Conservation (phyloP, 2,329 filamentous ascomycete species). For the Exophiala dermatitidis region DNA sequence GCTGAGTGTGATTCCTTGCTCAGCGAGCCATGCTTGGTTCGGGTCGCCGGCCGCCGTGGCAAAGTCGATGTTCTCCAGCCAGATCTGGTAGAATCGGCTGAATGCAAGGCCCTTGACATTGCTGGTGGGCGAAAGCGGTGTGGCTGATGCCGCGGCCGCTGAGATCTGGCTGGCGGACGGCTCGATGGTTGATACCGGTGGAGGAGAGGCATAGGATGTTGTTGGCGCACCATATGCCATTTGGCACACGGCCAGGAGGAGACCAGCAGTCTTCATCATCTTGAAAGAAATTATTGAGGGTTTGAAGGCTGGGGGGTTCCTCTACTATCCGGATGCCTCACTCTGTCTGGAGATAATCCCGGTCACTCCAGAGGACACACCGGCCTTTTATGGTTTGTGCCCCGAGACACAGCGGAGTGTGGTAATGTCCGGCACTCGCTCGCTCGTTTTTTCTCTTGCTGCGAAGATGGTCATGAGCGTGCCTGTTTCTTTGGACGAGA, state of each 20-base stretch:
- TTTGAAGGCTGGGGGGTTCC: neutral
- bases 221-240: slow-evolving; percentile 4
- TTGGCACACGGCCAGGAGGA: slow-evolving; percentile 11
- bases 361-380: neutral
- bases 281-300: neutral
- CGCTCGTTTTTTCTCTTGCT: neutral
- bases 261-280: slow-evolving; percentile 8
- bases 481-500: neutral
- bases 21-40: slow-evolving; percentile 45
- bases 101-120: slow-evolving; percentile 64
- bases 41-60: slow-evolving; percentile 56
- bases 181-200: slow-evolving; percentile 13
- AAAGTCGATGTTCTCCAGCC: slow-evolving; percentile 70
- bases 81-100: slow-evolving; percentile 64
- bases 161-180: slow-evolving; percentile 25
- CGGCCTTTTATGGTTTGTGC: neutral
- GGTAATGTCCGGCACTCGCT: no score
- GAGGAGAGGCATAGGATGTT: slow-evolving; percentile 4
- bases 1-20: slow-evolving; percentile 55
- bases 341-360: neutral
- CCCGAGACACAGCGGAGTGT: no score
- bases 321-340: neutral
- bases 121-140: slow-evolving; percentile 54
- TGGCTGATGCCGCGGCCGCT: slow-evolving; percentile 47
- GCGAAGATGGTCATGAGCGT: neutral